Evolutionary conservation across 805 yeast genomes (phyloP).

Genomic region (Metschnikowia lunata): DNA sequence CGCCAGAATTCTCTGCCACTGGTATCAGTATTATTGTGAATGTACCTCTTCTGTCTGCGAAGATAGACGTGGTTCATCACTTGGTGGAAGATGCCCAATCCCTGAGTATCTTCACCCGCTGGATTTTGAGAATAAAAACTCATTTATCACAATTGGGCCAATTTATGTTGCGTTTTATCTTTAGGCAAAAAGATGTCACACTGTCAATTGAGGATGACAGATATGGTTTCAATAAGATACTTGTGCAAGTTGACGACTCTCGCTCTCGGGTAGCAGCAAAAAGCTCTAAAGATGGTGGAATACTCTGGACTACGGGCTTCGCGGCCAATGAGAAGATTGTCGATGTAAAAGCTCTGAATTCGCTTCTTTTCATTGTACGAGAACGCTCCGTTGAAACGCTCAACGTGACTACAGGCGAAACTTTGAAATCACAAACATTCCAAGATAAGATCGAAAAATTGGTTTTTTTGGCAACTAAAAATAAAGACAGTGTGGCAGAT

Average conservation of each 20-base stretch:
- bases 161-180: constrained; percentile 9
- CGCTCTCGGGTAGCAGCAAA: constrained; percentile 10
- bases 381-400: constrained; percentile 8
- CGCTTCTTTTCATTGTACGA: constrained; percentile 11
- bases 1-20: constrained; percentile 1
- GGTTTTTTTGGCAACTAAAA: background rate
- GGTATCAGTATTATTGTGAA: constrained; percentile 25
- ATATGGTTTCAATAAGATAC: constrained; percentile 31
- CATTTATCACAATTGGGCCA: constrained; percentile 35
- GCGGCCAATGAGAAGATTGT: background rate
- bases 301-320: constrained; percentile 7
- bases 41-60: constrained; percentile 26
- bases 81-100: constrained; percentile 27
- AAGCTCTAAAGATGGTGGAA: constrained; percentile 9
- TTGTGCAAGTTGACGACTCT: constrained; percentile 25
- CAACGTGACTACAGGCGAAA: constrained; percentile 14
- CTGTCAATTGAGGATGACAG: constrained; percentile 16
- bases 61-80: constrained; percentile 28
- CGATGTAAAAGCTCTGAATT: constrained; percentile 4
- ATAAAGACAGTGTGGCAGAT: background rate
- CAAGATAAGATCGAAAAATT: constrained; percentile 5
- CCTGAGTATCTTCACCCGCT: constrained; percentile 20
- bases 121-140: constrained; percentile 27
- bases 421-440: background rate
- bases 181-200: constrained; percentile 1